phyloP scores from a whole-genome alignment of 495 filamentous ascomycete species.

The Melanomma pulvis-pyrius region DNA sequence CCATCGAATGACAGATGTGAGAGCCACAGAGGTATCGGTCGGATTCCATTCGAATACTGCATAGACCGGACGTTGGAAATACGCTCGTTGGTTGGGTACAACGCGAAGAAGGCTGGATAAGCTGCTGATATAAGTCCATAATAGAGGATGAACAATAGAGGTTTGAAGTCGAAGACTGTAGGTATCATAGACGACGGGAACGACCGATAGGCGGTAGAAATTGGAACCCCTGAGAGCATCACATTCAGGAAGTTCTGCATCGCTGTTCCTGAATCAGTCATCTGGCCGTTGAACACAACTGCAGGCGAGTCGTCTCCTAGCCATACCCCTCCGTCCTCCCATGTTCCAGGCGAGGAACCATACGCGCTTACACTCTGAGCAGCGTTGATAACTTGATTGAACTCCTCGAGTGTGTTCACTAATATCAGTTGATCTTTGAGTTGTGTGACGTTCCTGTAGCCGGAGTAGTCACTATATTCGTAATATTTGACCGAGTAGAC shows the following conservation, averaged over 20 bases:
- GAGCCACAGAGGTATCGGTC: slow-evolving; percentile 68
- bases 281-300: background rate
- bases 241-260: slow-evolving; percentile 18
- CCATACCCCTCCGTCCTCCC: slow-evolving; percentile 53
- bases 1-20: slow-evolving; percentile 83
- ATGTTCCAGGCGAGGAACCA: too few relatives aligned
- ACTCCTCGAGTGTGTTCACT: slow-evolving; percentile 66
- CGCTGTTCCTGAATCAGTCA: background rate
- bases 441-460: slow-evolving; percentile 12
- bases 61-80: slow-evolving; percentile 43
- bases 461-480: slow-evolving; percentile 47
- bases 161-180: slow-evolving; percentile 68
- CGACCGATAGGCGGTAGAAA: background rate
- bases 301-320: slow-evolving; percentile 8
- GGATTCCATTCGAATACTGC: slow-evolving; percentile 53
- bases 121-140: slow-evolving; percentile 72
- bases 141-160: slow-evolving; percentile 81
- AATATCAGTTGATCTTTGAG: slow-evolving; percentile 48
- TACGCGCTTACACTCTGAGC: too few relatives aligned
- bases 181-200: background rate
- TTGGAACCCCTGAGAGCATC: slow-evolving; percentile 7
- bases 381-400: slow-evolving; percentile 62
- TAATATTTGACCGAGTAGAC: slow-evolving; percentile 37
- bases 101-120: slow-evolving; percentile 80
- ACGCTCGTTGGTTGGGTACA: slow-evolving; percentile 82